Base-by-base conservation (phyloP, 805 yeast genomes). In the Sugiyamaella marilandica region DNA sequence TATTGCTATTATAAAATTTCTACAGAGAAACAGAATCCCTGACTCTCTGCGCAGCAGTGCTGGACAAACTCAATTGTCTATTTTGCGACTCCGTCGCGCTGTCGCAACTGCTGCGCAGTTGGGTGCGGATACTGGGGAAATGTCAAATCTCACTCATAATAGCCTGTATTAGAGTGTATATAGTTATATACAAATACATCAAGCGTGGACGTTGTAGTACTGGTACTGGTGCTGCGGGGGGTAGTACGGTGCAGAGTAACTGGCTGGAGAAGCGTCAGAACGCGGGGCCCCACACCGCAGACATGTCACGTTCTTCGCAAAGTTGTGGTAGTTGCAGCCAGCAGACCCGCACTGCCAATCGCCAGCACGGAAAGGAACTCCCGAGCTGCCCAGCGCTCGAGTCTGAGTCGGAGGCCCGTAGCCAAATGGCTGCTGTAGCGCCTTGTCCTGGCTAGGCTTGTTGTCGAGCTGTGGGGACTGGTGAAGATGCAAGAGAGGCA, bases 351-450 rank as follows among this genome's bases (percentile, higher is more conserved):
- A 91, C 68, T 89, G 90, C 97, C 97, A 91, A 70, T 90, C 97
- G 49, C 97, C 97, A 2, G 97, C 97, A 62, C 97, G 79, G 70
- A 91, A 91, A 31, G 97, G 96, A n/a, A 91, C 95, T 50, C 45
- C 45, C 5, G 45, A 26, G 16, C 16, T 16, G 10, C 14, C 16
- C 45, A 41, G 21, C 10, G 45, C 19, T 18, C 13, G 45, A 5
- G 19, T 19, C 10, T 14, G 11, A 1, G 19, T 8, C 32, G 32
- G 32, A 5, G 45, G 21, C 33, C 21, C 45, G n/a, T n/a, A 24
- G 29, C 33, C 29, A 26, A 41, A 19, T 16, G 45, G 16, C 26
- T 18, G 45, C 29, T 24, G 45, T 13, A n/a, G 14, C n/a, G 18
- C 34, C 26, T 10, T 45, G 14, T 33, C 26, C 29, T 45, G 48